phyloP scores from a whole-genome alignment of 2,329 filamentous ascomycete genomes.

The Cyclaneusma minus region DNA sequence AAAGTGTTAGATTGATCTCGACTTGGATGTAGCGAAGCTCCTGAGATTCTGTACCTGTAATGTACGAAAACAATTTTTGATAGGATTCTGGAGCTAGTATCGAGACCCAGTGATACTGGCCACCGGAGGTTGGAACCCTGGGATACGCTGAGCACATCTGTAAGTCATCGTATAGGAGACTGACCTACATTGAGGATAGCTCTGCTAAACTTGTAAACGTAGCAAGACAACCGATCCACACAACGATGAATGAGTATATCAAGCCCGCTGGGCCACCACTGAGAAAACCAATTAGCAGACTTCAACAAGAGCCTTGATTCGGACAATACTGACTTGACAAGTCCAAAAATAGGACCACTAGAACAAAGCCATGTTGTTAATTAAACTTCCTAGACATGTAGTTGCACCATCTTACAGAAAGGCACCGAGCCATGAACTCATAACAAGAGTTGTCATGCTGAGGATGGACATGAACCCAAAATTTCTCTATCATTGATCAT shows the following conservation, averaged over 20 bases:
- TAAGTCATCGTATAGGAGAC: not conserved
- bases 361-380: slow-evolving; percentile 2
- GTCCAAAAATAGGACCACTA: not conserved
- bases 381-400: slow-evolving; percentile 34
- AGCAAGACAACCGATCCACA: slow-evolving; percentile 28
- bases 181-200: slow-evolving; percentile 7
- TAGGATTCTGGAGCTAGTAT: slow-evolving; percentile 29
- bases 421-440: too few relatives aligned
- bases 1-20: slow-evolving; percentile 21
- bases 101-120: slow-evolving; percentile 43
- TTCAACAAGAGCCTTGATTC: slow-evolving; percentile 1
- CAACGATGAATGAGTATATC: slow-evolving; percentile 32
- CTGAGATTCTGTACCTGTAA: slow-evolving; percentile 28
- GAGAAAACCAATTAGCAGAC: slow-evolving; percentile 2
- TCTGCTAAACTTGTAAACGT: slow-evolving; percentile 26
- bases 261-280: slow-evolving; percentile 36
- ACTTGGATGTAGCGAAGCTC: not conserved
- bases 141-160: not conserved
- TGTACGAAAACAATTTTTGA: slow-evolving; percentile 37
- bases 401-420: slow-evolving; percentile 31
- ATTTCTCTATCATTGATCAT: too few relatives aligned
- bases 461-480: slow-evolving; percentile 32
- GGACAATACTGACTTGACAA: too few relatives aligned
- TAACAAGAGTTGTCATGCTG: too few relatives aligned
- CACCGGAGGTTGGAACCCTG: slow-evolving; percentile 13